phyloP scores from a whole-genome alignment of 345 rosid species.

The Arabidopsis arenosa region DNA sequence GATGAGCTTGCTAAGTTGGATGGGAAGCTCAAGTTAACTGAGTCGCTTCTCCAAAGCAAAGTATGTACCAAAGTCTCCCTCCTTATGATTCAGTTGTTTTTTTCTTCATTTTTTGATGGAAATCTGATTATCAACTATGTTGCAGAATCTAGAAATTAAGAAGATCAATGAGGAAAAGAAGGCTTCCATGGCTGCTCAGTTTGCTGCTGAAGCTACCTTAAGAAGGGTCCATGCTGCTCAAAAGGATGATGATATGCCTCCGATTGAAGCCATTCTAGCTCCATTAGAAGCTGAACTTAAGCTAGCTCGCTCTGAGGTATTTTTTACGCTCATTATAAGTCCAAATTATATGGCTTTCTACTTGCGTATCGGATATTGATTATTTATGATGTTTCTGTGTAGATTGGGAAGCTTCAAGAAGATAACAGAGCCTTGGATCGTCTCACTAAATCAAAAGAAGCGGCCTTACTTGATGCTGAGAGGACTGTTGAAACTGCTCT shows the following conservation, averaged over 20 bases:
- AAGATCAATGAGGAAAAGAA: constrained; percentile 96
- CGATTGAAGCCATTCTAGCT: constrained; percentile 98
- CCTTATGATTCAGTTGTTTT: not conserved
- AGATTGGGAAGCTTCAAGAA: constrained; percentile 98
- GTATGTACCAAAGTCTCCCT: constrained; percentile 43
- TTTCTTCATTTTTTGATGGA: not conserved
- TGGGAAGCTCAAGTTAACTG: constrained; percentile 88
- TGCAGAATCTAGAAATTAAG: constrained; percentile 95
- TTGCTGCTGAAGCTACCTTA: constrained; percentile 99
- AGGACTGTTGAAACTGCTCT: constrained; percentile 87
- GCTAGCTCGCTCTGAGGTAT: constrained; percentile 92
- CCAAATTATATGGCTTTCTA: not conserved
- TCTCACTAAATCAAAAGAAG: constrained; percentile 94
- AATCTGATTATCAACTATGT: not conserved
- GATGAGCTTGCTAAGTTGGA: constrained; percentile 90
- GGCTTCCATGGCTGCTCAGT: constrained; percentile 99
- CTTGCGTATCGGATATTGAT: constrained; percentile 16
- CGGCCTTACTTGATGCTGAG: constrained; percentile 94
- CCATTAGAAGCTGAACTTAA: constrained; percentile 98
- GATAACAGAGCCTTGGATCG: constrained; percentile 98
- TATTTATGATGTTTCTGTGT: constrained; percentile 31
- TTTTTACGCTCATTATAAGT: not conserved
- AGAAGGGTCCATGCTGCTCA: constrained; percentile 99
- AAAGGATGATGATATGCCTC: constrained; percentile 99
- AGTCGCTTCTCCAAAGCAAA: constrained; percentile 81